These are phyloP conservation scores for Leccinum longicurvipes DNA, from an alignment of 768 basidiomycete genomes.

Conservation along the genomic window DNA sequence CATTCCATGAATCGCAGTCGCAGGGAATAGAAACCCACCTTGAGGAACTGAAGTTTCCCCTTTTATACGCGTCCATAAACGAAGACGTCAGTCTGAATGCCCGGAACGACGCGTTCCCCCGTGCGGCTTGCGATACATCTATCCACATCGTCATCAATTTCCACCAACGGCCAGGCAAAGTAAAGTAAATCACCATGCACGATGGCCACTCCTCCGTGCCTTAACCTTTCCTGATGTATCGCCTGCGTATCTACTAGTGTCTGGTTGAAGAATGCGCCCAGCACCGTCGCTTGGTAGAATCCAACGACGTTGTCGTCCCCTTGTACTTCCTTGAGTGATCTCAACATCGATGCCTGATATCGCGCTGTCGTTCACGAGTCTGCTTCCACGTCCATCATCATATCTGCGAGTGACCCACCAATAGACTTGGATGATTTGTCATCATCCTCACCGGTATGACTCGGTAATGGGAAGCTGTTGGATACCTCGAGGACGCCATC, in stretches of 20 bases:
- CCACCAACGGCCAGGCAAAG: neutral
- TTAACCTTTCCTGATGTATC: conserved; percentile 78
- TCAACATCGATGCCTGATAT: conserved; percentile 82
- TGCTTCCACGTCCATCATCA: conserved; percentile 2
- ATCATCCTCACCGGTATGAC: conserved; percentile 70
- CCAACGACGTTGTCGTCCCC: conserved; percentile 90
- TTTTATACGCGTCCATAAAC: conserved; percentile 81
- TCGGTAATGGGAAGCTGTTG: conserved; percentile 83
- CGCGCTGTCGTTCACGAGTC: conserved; percentile 47
- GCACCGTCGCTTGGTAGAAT: conserved; percentile 86
- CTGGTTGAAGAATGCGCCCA: conserved; percentile 85
- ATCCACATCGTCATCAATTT: conserved; percentile 14
- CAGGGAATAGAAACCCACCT: conserved; percentile 49
- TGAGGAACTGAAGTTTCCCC: conserved; percentile 77
- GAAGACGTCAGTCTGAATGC: conserved; percentile 80
- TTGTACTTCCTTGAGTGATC: conserved; percentile 86
- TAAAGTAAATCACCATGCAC: conserved; percentile 63
- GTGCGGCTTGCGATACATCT: conserved; percentile 77
- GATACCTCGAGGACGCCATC: conserved; percentile 89
- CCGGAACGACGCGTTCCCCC: conserved; percentile 84
- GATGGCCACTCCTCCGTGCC: conserved; percentile 82
- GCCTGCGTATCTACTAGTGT: conserved; percentile 78
- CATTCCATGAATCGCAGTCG: conserved; percentile 1
- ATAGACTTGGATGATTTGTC: conserved; percentile 76
- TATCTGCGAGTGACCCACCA: conserved; percentile 44